Evolutionary conservation across 129 eudicot species (phyloP), one percentile per base, ranked within the genome.

Genomic region (Oenanthe sinensis): DNA sequence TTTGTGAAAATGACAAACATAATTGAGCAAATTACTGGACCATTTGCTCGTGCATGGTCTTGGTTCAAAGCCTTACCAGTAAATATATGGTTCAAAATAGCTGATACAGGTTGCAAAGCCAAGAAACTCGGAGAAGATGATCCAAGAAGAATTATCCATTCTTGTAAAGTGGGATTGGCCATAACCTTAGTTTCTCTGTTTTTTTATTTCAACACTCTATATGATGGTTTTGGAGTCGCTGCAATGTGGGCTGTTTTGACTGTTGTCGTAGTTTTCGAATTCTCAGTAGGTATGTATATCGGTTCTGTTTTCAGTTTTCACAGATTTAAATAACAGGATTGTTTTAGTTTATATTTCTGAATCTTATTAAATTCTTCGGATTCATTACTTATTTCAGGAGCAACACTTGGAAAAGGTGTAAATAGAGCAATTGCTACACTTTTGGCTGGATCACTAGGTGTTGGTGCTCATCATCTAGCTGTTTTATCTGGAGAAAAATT

Each of bases 231-330:
- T 44, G 92, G 90, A 39, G 83, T 77, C 5, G 78, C 90, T 33
- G 88, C 88, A 77, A 88, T 86, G 87, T 86, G 90, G 92, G 92
- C 90, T 78, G 85, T 89, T 19, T 50, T 86, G 79, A 89, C 92
- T 16, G 90, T 86, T 1, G 87, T 86, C 0, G 87, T 89, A 13
- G 88, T 89, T 36, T 89, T 89, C 37, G 90, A 89, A 77, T 86
- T 80, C 65, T 84, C 90, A 10, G 92, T 89, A 36, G 90, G 90
- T 89, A 86, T 28, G 85, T 58, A n/a, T n/a, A 11, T 26, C 15
- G 0, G 5, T n/a, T 8, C n/a, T n/a, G n/a, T n/a, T n/a, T n/a
- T n/a, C n/a, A n/a, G 13, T 58, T n/a, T 58, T 60, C 68, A 24
- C 68, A 60, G 0, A 60, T n/a, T 7, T 3, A 0, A 19, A 0